Evolutionary conservation across 2,329 filamentous ascomycete species (phyloP).

Genomic region (Nemania serpens): DNA sequence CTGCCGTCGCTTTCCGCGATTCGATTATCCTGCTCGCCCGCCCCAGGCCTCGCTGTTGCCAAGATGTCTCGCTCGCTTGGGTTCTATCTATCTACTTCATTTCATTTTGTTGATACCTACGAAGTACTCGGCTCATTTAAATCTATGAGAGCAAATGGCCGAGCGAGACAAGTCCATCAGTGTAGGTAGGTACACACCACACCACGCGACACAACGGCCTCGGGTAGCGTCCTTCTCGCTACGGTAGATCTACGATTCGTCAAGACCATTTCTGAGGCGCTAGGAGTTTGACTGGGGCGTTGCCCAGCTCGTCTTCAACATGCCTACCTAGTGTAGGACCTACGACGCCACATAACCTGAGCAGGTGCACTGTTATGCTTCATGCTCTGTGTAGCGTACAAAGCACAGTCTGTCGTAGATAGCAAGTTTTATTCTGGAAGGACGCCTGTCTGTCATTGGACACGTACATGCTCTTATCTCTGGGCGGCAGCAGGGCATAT

Average conservation of each 20-base stretch:
- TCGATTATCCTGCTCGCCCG: not conserved
- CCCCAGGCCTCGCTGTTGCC: not conserved
- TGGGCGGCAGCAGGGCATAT: constrained; percentile 21
- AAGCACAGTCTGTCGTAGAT: not conserved
- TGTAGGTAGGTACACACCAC: not conserved
- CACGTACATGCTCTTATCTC: constrained; percentile 23
- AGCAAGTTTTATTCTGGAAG: constrained; percentile 4
- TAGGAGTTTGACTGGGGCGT: not conserved
- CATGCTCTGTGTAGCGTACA: not conserved
- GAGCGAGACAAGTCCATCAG: too few species aligned
- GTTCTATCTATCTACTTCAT: not conserved
- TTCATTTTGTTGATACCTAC: too few species aligned
- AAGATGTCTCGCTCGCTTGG: not conserved
- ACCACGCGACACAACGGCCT: not conserved
- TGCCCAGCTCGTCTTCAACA: not conserved
- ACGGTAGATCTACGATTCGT: not conserved
- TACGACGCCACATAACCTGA: too few species aligned
- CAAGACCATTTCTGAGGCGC: not conserved
- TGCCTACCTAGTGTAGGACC: not conserved
- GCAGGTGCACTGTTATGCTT: not conserved
- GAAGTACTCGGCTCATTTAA: too few species aligned
- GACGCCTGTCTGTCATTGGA: constrained; percentile 17
- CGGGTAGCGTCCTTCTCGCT: constrained; percentile 1
- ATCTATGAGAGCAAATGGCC: too few species aligned
- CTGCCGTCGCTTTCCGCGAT: not conserved